Evolutionary conservation across 495 filamentous ascomycete species (phyloP).

Genomic region (Aspergillus cavernicola): DNA sequence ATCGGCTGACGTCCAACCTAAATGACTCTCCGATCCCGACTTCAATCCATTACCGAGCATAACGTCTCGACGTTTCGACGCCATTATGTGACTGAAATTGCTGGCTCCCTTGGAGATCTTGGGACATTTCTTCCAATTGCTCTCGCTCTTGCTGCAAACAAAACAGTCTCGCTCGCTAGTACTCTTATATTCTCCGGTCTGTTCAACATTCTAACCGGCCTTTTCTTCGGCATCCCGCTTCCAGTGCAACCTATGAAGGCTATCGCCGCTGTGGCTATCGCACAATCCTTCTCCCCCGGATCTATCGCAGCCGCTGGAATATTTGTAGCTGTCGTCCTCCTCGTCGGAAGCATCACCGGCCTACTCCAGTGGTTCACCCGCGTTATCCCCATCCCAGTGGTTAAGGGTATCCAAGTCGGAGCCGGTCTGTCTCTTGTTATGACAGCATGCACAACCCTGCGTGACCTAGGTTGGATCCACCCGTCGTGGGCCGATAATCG

Average conservation of each 20-base stretch:
- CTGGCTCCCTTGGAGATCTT: constrained; percentile 84
- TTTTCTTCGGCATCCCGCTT: constrained; percentile 78
- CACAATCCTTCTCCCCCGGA: constrained; percentile 56
- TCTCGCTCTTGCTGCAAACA: constrained; percentile 71
- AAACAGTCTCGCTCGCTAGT: constrained; percentile 72
- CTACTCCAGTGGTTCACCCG: constrained; percentile 63
- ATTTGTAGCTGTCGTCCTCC: constrained; percentile 66
- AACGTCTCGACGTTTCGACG: constrained; percentile 42
- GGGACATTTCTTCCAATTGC: constrained; percentile 88
- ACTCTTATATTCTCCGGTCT: constrained; percentile 85
- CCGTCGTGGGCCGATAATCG: constrained; percentile 69
- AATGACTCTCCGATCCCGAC: constrained; percentile 27
- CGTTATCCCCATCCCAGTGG: constrained; percentile 76
- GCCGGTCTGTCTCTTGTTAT: constrained; percentile 78
- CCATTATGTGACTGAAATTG: constrained; percentile 74
- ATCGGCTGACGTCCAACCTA: not conserved
- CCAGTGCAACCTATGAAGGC: constrained; percentile 92
- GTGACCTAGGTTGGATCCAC: constrained; percentile 53
- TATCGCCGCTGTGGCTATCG: constrained; percentile 82
- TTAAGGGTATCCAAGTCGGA: constrained; percentile 93
- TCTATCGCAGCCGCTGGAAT: constrained; percentile 77
- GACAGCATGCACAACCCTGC: constrained; percentile 62
- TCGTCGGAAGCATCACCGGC: constrained; percentile 73
- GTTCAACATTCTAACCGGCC: constrained; percentile 79
- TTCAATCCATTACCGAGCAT: constrained; percentile 31